phyloP scores from a whole-genome alignment of 2,329 filamentous ascomycete species.

The Bipolaris victoriae region DNA sequence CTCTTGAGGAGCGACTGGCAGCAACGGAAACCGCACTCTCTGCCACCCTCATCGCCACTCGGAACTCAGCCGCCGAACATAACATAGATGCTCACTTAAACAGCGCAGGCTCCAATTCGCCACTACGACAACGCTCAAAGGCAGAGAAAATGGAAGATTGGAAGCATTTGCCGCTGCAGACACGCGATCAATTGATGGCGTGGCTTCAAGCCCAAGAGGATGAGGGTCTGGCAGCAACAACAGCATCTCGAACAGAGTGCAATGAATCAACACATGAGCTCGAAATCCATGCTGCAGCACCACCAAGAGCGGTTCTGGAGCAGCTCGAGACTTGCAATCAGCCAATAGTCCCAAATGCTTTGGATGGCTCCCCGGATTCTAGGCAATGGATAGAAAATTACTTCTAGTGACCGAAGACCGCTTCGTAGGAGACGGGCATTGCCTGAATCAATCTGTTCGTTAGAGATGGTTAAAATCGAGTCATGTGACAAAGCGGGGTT shows the following conservation, averaged over 20 bases:
- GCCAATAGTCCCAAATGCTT: conserved; percentile 3
- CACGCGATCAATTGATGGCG: conserved; percentile 24
- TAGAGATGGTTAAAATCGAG: not conserved
- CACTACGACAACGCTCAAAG: conserved; percentile 25
- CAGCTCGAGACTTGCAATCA: conserved; percentile 4
- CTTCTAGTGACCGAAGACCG: not conserved
- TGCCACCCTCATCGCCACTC: conserved; percentile 20
- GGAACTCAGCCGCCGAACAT: conserved; percentile 6
- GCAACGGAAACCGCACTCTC: conserved; percentile 35
- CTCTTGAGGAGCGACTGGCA: conserved; percentile 31
- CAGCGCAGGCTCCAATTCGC: not conserved
- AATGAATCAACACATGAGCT: not conserved
- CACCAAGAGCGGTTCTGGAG: not conserved
- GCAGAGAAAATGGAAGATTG: conserved; percentile 32
- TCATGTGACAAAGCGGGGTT: conserved; percentile 1
- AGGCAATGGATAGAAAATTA: conserved; percentile 8
- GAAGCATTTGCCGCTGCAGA: conserved; percentile 30
- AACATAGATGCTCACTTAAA: not conserved
- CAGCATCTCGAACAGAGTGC: not conserved
- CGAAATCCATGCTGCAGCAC: not conserved
- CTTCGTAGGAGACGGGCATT: not conserved
- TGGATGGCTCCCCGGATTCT: not conserved
- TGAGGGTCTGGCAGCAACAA: conserved; percentile 4
- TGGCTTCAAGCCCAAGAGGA: conserved; percentile 29
- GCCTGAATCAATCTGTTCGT: not conserved